Evolutionary conservation across 2,329 filamentous ascomycete species (phyloP).

Genomic region (Mycosphaerella arachidis): DNA sequence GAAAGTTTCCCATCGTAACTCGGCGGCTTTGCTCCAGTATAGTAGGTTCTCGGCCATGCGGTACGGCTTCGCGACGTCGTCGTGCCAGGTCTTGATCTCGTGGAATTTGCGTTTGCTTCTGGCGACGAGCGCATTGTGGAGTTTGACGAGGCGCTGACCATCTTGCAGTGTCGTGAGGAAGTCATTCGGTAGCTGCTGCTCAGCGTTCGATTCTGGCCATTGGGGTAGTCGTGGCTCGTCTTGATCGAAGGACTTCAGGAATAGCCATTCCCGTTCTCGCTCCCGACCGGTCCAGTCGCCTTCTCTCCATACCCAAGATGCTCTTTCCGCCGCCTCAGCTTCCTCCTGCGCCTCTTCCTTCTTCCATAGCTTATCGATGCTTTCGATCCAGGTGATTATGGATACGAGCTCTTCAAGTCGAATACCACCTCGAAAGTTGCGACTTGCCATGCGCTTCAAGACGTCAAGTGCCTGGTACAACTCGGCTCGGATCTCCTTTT

Average conservation of each 20-base stretch:
- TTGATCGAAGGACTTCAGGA: slow-evolving; percentile 70
- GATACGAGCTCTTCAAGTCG: slow-evolving; percentile 70
- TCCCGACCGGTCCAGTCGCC: slow-evolving; percentile 70
- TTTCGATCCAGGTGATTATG: slow-evolving; percentile 73
- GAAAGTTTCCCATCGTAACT: slow-evolving; percentile 85
- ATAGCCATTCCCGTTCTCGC: slow-evolving; percentile 73
- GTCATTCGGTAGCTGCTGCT: slow-evolving; percentile 45
- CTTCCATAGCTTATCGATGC: slow-evolving; percentile 70
- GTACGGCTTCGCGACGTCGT: slow-evolving; percentile 93
- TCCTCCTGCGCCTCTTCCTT: slow-evolving; percentile 74
- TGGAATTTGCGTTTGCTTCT: slow-evolving; percentile 84
- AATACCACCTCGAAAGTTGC: slow-evolving; percentile 80
- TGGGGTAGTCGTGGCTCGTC: slow-evolving; percentile 59
- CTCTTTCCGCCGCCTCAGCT: slow-evolving; percentile 65
- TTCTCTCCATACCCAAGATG: slow-evolving; percentile 71
- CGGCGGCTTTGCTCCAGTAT: slow-evolving; percentile 94
- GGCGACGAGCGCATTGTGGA: slow-evolving; percentile 85
- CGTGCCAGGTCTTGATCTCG: slow-evolving; percentile 81
- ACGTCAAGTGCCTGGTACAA: slow-evolving; percentile 83
- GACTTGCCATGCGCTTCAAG: slow-evolving; percentile 82
- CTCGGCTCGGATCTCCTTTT: slow-evolving; percentile 79
- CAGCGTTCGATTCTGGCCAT: slow-evolving; percentile 52
- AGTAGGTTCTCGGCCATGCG: slow-evolving; percentile 87
- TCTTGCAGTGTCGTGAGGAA: slow-evolving; percentile 72
- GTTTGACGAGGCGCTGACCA: slow-evolving; percentile 73